phyloP scores from a whole-genome alignment of 2,329 filamentous ascomycete genomes.

The Fragosphaeria purpurea region DNA sequence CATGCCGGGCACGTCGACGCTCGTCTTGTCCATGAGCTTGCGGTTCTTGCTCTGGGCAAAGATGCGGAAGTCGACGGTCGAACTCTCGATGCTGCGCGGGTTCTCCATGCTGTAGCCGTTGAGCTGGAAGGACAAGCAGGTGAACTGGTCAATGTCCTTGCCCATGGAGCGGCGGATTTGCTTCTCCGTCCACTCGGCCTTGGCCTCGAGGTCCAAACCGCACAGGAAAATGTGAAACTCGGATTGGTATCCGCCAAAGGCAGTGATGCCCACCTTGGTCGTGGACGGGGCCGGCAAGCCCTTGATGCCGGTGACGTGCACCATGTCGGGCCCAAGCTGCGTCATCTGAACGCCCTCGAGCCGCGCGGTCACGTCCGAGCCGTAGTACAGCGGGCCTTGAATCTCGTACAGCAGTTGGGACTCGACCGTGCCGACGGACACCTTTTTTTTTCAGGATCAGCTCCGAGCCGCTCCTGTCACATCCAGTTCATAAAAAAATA shows the following conservation, averaged over 20 bases:
- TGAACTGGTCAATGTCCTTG: slow-evolving; percentile 10
- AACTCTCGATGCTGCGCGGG: slow-evolving; percentile 20
- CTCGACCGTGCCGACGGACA: slow-evolving; percentile 4
- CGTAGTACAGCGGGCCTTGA: slow-evolving; percentile 24
- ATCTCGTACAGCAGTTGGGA: slow-evolving; percentile 26
- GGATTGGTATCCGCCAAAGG: slow-evolving; percentile 15
- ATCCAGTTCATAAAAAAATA: too few species aligned
- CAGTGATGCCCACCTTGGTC: slow-evolving; percentile 19
- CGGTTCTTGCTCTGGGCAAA: slow-evolving; percentile 27
- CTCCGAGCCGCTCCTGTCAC: too few species aligned
- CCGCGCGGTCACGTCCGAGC: slow-evolving; percentile 21
- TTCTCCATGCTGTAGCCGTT: slow-evolving; percentile 19
- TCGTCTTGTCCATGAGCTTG: too few species aligned
- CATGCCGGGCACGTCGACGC: too few species aligned
- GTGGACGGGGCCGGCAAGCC: slow-evolving; percentile 20
- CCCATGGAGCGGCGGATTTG: slow-evolving; percentile 21
- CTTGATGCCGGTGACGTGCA: slow-evolving; percentile 23
- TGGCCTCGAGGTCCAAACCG: slow-evolving; percentile 4
- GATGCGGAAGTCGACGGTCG: slow-evolving; percentile 25
- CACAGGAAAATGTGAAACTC: slow-evolving; percentile 9
- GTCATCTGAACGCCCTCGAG: slow-evolving; percentile 30
- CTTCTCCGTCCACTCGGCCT: slow-evolving; percentile 12
- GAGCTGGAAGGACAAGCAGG: slow-evolving; percentile 19
- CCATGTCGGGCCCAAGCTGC: slow-evolving; percentile 24
- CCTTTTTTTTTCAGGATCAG: too few species aligned